A percentile compares a stretch with the other conserved stretches of the same genome.
These are phyloP conservation scores for Voacanga thouarsii DNA, from an alignment of 257 asterid species.

Conservation along the genomic window DNA sequence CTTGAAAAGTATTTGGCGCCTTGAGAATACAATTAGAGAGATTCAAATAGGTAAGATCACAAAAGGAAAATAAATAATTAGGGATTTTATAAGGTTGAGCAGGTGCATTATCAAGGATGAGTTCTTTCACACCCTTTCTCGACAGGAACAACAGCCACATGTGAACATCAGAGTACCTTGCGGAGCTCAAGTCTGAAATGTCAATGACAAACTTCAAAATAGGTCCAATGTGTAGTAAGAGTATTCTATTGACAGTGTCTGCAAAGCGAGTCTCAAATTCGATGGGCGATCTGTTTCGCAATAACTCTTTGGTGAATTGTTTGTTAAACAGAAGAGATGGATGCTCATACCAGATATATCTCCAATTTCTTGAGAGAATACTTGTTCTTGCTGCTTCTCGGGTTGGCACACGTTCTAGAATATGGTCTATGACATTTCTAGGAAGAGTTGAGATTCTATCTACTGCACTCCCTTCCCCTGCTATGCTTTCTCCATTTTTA, in stretches of 20 bases:
- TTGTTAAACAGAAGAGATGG: constrained; percentile 7
- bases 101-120: not conserved
- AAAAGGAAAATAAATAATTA: not conserved
- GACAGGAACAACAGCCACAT: constrained; percentile 1
- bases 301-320: not conserved
- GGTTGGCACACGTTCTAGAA: constrained; percentile 14
- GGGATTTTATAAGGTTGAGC: not conserved
- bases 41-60: not conserved
- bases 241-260: not conserved
- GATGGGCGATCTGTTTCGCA: not conserved
- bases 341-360: constrained; percentile 11
- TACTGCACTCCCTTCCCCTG: not conserved
- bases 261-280: not conserved
- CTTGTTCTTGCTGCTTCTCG: constrained; percentile 24
- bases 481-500: not conserved
- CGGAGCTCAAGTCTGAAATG: not conserved
- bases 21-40: not conserved
- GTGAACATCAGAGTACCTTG: not conserved
- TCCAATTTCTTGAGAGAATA: constrained; percentile 12
- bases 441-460: constrained; percentile 22
- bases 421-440: not conserved
- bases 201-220: not conserved
- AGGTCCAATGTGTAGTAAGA: constrained; percentile 1
- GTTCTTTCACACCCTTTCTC: constrained; percentile 1
- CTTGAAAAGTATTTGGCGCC: not conserved